Conservation (phyloP, 2,329 filamentous ascomycete genomes). For the Myrmaecium sp. region DNA sequence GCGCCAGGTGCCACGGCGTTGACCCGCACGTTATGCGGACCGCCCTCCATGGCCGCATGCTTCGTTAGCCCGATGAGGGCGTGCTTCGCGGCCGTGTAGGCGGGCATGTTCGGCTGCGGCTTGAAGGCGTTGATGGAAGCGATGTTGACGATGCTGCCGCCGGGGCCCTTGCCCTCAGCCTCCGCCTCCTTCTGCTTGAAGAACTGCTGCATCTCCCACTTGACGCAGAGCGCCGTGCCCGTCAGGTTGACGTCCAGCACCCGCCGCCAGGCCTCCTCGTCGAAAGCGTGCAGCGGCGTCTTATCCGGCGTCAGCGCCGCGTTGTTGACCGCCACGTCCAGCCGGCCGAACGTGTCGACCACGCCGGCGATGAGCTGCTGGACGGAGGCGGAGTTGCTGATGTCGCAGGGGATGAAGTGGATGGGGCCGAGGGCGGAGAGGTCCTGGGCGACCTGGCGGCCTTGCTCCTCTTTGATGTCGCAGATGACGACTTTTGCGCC, state of each 20-base stretch:
- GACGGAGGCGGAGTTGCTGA: slow-evolving; percentile 8
- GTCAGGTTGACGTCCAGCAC: slow-evolving; percentile 19
- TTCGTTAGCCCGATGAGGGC: slow-evolving; percentile 14
- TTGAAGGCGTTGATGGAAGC: slow-evolving; percentile 32
- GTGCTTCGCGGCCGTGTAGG: slow-evolving; percentile 6
- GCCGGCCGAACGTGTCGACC: slow-evolving; percentile 14
- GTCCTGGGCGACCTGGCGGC: slow-evolving; percentile 2
- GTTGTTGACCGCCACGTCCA: slow-evolving; percentile 25
- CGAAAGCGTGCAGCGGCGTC: no score
- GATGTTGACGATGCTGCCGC: slow-evolving; percentile 19
- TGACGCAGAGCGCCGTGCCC: slow-evolving; percentile 16
- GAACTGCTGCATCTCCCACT: slow-evolving; percentile 3
- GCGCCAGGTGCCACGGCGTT: slow-evolving; percentile 17
- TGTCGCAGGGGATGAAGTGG: no score
- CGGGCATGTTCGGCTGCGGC: slow-evolving; percentile 15
- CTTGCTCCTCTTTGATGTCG: slow-evolving; percentile 15
- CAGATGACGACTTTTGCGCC: slow-evolving; percentile 23
- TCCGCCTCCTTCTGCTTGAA: slow-evolving; percentile 19
- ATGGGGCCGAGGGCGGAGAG: slow-evolving; percentile 4
- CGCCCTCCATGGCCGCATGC: slow-evolving; percentile 20
- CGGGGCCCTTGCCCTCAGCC: no score
- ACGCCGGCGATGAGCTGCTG: slow-evolving; percentile 17
- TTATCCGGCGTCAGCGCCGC: slow-evolving; percentile 12
- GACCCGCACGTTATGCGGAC: slow-evolving; percentile 16
- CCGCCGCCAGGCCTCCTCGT: slow-evolving; percentile 18